phyloP scores from a whole-genome alignment of 345 rosid species.

The Draba incana region DNA sequence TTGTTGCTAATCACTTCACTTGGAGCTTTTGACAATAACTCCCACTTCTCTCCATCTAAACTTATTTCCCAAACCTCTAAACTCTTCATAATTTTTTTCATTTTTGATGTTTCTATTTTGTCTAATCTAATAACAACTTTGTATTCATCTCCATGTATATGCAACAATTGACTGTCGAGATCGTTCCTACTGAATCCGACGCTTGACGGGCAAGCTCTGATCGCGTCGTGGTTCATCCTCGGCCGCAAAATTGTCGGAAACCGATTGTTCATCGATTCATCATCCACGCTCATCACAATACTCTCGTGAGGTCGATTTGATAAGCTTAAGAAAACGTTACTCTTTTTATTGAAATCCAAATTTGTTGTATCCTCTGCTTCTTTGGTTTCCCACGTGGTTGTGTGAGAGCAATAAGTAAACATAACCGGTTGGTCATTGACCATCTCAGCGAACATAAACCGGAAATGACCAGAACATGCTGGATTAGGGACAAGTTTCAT shows the following conservation, averaged over 20 bases:
- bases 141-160: conserved; percentile 71
- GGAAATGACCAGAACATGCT: conserved; percentile 51
- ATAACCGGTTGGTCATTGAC: conserved; percentile 56
- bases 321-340: conserved; percentile 49
- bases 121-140: conserved; percentile 52
- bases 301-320: conserved; percentile 54
- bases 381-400: conserved; percentile 52
- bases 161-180: conserved; percentile 31
- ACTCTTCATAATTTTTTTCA: conserved; percentile 24
- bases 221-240: conserved; percentile 35
- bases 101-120: conserved; percentile 11
- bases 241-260: conserved; percentile 50
- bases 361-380: conserved; percentile 43
- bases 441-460: conserved; percentile 66
- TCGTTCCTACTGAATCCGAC: conserved; percentile 37
- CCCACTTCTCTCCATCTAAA: conserved; percentile 48
- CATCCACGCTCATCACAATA: conserved; percentile 44
- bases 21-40: conserved; percentile 50
- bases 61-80: conserved; percentile 61
- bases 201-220: conserved; percentile 30
- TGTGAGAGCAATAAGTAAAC: conserved; percentile 52
- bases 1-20: conserved; percentile 44
- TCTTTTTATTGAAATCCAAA: conserved; percentile 9
- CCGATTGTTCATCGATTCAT: conserved; percentile 16
- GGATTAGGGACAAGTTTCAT: conserved; percentile 54